Conservation (phyloP, 2,329 filamentous ascomycete genomes). For the Talaromyces marneffei region DNA sequence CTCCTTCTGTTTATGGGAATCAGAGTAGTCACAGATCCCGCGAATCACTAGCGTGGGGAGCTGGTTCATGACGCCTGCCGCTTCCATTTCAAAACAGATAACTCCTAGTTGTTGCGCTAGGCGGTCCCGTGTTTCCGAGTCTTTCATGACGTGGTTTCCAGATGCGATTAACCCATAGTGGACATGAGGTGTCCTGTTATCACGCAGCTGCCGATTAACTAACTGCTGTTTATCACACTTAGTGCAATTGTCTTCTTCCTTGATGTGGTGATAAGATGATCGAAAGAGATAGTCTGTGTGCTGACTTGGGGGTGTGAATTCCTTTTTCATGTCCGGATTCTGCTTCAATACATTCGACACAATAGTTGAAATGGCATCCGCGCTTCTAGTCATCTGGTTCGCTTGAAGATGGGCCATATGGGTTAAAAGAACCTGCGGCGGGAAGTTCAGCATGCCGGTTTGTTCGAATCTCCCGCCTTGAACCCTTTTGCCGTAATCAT, state of each 20-base stretch:
- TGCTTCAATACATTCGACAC: background rate
- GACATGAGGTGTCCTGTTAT: background rate
- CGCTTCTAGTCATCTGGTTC: background rate
- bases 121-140: background rate
- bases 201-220: background rate
- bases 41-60: slow-evolving; percentile 35
- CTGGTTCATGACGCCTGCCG: slow-evolving; percentile 21
- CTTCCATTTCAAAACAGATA: slow-evolving; percentile 25
- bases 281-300: background rate
- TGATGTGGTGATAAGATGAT: background rate
- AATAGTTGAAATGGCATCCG: background rate
- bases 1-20: slow-evolving; percentile 32
- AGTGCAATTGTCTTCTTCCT: background rate
- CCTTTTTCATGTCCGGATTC: background rate
- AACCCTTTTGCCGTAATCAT: no score
- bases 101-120: slow-evolving; percentile 12
- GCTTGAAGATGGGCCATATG: background rate
- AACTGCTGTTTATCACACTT: background rate
- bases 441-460: slow-evolving; percentile 3
- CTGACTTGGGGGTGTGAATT: background rate
- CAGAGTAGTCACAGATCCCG: slow-evolving; percentile 33
- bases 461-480: slow-evolving; percentile 1
- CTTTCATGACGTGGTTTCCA: no score
- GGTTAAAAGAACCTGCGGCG: slow-evolving; percentile 2
- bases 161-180: no score